A percentile compares a stretch with the other conserved stretches of the same genome.
Evolutionary conservation across 495 filamentous ascomycete species (phyloP).

Genomic region (Melanomma pulvis-pyrius): DNA sequence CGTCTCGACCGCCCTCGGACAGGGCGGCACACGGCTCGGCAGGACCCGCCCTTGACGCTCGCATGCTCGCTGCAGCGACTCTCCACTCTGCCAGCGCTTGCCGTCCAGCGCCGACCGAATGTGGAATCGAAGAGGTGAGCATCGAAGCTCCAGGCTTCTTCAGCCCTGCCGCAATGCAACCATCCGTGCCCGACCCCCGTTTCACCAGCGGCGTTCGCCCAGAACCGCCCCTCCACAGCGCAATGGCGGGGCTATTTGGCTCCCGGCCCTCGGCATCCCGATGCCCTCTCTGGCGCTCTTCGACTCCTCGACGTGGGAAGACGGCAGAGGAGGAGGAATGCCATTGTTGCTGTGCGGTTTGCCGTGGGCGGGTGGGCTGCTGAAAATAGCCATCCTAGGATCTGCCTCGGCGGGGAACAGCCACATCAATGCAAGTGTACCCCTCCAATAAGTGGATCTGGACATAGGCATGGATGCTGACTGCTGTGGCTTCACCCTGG

Average conservation of each 20-base stretch:
- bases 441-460: conserved; percentile 8
- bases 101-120: background rate
- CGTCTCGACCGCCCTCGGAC: background rate
- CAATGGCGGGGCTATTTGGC: conserved; percentile 4
- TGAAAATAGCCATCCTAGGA: background rate
- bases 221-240: background rate
- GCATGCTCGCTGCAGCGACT: background rate
- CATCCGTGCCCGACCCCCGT: conserved; percentile 15
- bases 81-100: background rate
- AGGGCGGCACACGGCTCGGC: conserved; percentile 3
- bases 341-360: background rate
- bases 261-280: background rate
- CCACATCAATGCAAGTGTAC: conserved; percentile 20
- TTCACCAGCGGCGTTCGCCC: background rate
- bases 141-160: conserved; percentile 4
- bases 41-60: background rate
- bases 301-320: too few relatives aligned
- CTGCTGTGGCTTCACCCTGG: conserved; percentile 25
- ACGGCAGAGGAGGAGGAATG: too few relatives aligned
- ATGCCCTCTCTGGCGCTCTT: too few relatives aligned
- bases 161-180: conserved; percentile 24
- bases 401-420: conserved; percentile 5
- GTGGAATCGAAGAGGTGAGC: background rate
- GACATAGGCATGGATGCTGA: conserved; percentile 8
- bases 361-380: background rate